Evolutionary conservation across 352 stramenopile species (phyloP), one percentile per base, ranked within the genome.

Genomic region (Globisporangium viniferum): DNA sequence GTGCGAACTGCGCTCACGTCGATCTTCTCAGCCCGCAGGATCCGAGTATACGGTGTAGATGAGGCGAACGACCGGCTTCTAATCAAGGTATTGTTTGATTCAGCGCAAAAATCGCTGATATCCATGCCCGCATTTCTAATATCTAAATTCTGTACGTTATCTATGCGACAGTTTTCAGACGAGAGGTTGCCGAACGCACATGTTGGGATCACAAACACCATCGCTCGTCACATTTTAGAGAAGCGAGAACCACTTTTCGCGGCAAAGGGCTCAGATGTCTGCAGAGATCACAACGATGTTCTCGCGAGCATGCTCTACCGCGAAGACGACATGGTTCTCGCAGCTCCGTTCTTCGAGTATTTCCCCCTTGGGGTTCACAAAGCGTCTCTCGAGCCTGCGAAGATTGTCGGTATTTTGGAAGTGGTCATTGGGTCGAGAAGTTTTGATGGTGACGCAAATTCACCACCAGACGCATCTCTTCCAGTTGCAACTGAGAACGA

Each of bases 21-120:
- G 3, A 76, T 82, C 62, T 94, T 94, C 62, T 77, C 73, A 5
- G 84, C 84, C 35, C 70, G 78, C 1, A 80, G 75, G 68, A 76
- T 92, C 6, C 74, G 84, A 22, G 82, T 94, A n/a, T 92, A 86
- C 61, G 74, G 80, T 3, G 62, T 90, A 0, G 84, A 94, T 41
- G 60, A 81, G 10, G 41, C 67, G 6, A 73, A 73, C 22, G 49
- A 71, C 0, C 73, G 78, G 5, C 66, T 91, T 35, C 31, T 92
- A 10, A 60, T 92, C 46, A 91, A 94, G 82, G 86, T 93, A 77
- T 15, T 33, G 46, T 54, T 35, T 5, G 22, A 36, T 58, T 2
- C 7, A 24, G 29, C 53, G 27, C 29, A 44, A 5, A 49, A 2
- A 24, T 29, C 4, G 29, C 7, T 15, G 39, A 46, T 46, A 2